Percentiles rank a stretch among this genome's conserved stretches.
phyloP scores from a whole-genome alignment of 2,329 filamentous ascomycete species.

The Chaetomium strumarium region DNA sequence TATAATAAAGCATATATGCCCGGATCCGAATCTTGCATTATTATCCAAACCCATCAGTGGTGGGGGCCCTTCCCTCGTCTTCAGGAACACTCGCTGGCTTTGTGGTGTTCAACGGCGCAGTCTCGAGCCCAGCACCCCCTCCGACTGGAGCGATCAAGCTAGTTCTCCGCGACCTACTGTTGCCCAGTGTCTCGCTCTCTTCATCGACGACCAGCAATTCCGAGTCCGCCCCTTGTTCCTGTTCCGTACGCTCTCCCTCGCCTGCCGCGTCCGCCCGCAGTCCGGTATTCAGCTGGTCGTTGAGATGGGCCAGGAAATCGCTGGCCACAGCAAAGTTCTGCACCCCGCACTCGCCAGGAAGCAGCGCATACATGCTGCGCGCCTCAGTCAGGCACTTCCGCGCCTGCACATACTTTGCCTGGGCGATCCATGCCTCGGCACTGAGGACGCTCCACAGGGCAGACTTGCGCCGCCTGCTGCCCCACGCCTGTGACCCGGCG shows the following conservation, averaged over 20 bases:
- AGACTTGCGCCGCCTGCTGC: slow-evolving; percentile 72
- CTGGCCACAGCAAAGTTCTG: slow-evolving; percentile 45
- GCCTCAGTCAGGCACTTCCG: slow-evolving; percentile 72
- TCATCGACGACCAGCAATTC: slow-evolving; percentile 28
- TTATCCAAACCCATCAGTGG: slow-evolving; percentile 28
- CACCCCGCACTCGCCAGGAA: slow-evolving; percentile 47
- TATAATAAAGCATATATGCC: not conserved
- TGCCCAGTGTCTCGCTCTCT: slow-evolving; percentile 27
- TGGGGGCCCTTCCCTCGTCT: slow-evolving; percentile 9
- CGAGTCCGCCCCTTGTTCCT: slow-evolving; percentile 31
- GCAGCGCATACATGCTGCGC: slow-evolving; percentile 45
- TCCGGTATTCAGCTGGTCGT: slow-evolving; percentile 44
- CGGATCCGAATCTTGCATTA: no score
- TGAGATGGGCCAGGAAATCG: slow-evolving; percentile 47
- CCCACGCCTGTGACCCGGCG: slow-evolving; percentile 60
- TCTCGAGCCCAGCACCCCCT: slow-evolving; percentile 27
- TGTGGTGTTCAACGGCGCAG: slow-evolving; percentile 28
- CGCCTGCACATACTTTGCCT: slow-evolving; percentile 71
- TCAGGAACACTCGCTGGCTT: slow-evolving; percentile 13
- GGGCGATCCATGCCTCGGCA: slow-evolving; percentile 74
- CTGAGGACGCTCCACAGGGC: slow-evolving; percentile 83
- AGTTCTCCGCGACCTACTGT: slow-evolving; percentile 26
- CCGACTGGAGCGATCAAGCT: slow-evolving; percentile 44
- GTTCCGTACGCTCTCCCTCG: slow-evolving; percentile 21
- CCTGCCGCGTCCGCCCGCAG: slow-evolving; percentile 29